Evolutionary conservation across 768 basidiomycete species (phyloP).

Genomic region (Holtermannia corniformis): DNA sequence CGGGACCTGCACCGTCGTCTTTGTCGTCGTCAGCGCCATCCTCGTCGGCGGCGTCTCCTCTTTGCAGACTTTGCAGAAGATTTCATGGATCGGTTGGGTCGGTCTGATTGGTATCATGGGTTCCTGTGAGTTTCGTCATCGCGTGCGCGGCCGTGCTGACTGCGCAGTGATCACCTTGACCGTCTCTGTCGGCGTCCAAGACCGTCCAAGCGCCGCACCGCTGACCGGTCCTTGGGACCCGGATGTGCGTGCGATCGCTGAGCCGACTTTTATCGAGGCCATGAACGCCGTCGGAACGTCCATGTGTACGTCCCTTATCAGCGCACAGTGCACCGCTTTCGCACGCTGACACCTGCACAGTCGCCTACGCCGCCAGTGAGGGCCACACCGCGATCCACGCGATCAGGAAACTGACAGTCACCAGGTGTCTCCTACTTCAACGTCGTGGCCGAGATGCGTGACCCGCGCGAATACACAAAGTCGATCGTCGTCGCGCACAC

Average conservation of each 20-base stretch:
- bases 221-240: slow-evolving; percentile 5
- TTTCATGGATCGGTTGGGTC: slow-evolving; percentile 29
- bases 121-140: no score
- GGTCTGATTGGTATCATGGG: neutral
- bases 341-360: no score
- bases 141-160: no score
- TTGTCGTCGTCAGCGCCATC: slow-evolving; percentile 35
- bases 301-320: slow-evolving; percentile 14
- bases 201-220: slow-evolving; percentile 17
- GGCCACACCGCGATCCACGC: no score
- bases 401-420: neutral
- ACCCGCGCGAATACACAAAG: slow-evolving; percentile 13
- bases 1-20: slow-evolving; percentile 42
- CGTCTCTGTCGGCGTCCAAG: slow-evolving; percentile 17
- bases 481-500: slow-evolving; percentile 8
- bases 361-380: neutral
- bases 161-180: neutral
- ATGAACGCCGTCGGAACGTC: slow-evolving; percentile 26
- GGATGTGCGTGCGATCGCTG: slow-evolving; percentile 14
- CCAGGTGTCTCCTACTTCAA: neutral
- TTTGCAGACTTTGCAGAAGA: slow-evolving; percentile 33
- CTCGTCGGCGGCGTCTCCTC: slow-evolving; percentile 21
- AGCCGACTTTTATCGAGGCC: slow-evolving; percentile 21
- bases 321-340: no score
- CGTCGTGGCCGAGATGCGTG: slow-evolving; percentile 24